Conservation (phyloP, 2,329 filamentous ascomycete genomes). For the Microdochium nivale region DNA sequence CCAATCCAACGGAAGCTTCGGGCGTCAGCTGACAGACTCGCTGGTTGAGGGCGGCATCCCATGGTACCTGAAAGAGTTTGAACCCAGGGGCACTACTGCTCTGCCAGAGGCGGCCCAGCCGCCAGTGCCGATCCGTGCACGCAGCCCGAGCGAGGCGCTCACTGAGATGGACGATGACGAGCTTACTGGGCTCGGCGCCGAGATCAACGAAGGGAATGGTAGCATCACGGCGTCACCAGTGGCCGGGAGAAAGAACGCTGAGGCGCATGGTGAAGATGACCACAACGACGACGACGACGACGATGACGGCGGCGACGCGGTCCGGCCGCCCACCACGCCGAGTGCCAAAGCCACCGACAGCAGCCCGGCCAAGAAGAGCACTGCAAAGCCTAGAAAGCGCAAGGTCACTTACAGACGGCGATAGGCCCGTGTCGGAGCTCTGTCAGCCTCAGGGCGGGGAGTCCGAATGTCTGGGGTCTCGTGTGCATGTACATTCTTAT, state of each 20-base stretch:
- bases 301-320: slow-evolving; percentile 5
- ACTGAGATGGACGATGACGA: slow-evolving; percentile 91
- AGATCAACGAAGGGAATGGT: slow-evolving; percentile 34
- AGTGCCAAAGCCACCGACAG: slow-evolving; percentile 1
- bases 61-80: slow-evolving; percentile 80
- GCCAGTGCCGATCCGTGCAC: slow-evolving; percentile 59
- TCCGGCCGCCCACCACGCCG: slow-evolving; percentile 1
- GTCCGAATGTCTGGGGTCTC: no score
- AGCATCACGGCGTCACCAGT: slow-evolving; percentile 31
- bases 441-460: no score
- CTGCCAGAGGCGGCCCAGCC: slow-evolving; percentile 57
- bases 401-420: slow-evolving; percentile 16
- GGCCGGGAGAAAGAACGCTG: not conserved
- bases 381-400: slow-evolving; percentile 14
- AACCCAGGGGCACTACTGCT: slow-evolving; percentile 71
- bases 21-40: slow-evolving; percentile 38
- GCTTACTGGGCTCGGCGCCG: slow-evolving; percentile 58
- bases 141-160: slow-evolving; percentile 72
- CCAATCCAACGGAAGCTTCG: slow-evolving; percentile 51
- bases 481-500: no score
- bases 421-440: not conserved
- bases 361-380: slow-evolving; percentile 15
- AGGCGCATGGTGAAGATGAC: not conserved
- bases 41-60: slow-evolving; percentile 68
- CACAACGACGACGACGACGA: slow-evolving; percentile 1